Percentiles rank a stretch among this genome's conserved stretches.
Conservation (phyloP, 192 early-diverging fungal species). For the Glomus cerebriforme region DNA sequence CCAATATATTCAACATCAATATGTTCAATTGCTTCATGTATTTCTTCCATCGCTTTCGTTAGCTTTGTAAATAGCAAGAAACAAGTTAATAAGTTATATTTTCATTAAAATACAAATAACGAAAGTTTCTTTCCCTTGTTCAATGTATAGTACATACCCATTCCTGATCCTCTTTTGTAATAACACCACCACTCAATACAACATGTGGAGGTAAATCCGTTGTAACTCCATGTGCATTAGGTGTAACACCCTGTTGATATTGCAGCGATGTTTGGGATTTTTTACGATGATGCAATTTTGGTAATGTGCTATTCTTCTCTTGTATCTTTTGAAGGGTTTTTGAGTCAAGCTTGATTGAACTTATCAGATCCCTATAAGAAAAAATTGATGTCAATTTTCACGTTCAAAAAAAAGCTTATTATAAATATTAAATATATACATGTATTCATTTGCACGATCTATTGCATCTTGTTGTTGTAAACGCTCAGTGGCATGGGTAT, state of each 20-base stretch:
- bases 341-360: slow-evolving; percentile 13
- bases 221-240: background rate
- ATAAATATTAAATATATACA: slow-evolving; percentile 4
- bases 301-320: slow-evolving; percentile 19
- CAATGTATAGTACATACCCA: background rate
- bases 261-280: background rate
- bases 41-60: slow-evolving; percentile 19
- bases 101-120: background rate
- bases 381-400: background rate
- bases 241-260: background rate
- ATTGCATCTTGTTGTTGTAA: slow-evolving; percentile 33
- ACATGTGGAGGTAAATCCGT: background rate
- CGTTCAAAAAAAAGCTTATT: background rate
- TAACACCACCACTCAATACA: background rate
- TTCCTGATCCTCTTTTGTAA: slow-evolving; percentile 7
- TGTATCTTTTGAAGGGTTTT: slow-evolving; percentile 19
- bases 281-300: slow-evolving; percentile 9
- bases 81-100: background rate
- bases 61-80: background rate
- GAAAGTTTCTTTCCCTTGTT: background rate
- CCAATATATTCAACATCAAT: slow-evolving; percentile 23
- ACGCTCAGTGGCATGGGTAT: slow-evolving; percentile 8
- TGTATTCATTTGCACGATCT: slow-evolving; percentile 33
- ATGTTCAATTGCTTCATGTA: slow-evolving; percentile 24
- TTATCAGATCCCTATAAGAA: slow-evolving; percentile 4